These are phyloP conservation scores for Trichoderma atrobrunneum DNA, from an alignment of 2,329 filamentous ascomycete genomes.

Conservation along the genomic window DNA sequence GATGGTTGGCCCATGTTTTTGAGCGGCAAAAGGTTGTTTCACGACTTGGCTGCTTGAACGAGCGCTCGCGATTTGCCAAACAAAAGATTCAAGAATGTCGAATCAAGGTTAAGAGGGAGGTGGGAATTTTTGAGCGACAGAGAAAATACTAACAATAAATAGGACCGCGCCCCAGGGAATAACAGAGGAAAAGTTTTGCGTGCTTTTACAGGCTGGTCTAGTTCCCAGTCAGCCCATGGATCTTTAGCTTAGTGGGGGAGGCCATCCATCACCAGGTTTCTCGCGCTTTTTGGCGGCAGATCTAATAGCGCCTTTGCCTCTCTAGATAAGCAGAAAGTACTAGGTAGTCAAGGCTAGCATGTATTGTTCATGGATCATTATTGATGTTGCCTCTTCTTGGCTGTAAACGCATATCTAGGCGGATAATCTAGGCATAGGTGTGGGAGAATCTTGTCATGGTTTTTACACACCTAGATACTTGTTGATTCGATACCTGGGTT, in stretches of 20 bases:
- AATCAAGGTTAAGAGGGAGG: background rate
- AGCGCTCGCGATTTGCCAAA: background rate
- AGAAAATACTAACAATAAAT: background rate
- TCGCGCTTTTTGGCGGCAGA: background rate
- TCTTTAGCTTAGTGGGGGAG: background rate
- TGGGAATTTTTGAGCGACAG: background rate
- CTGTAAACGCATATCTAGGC: background rate
- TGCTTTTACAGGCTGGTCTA: background rate
- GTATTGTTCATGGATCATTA: background rate
- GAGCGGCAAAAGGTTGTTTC: background rate
- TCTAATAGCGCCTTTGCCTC: background rate
- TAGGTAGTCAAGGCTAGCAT: background rate
- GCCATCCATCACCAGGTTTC: background rate
- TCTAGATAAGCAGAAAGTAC: background rate
- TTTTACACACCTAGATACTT: too few relatives aligned
- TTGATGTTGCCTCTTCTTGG: background rate
- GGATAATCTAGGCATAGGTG: background rate
- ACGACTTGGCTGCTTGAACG: background rate
- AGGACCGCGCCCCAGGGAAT: background rate
- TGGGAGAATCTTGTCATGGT: too few relatives aligned
- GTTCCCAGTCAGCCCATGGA: background rate
- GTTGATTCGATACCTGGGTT: too few relatives aligned
- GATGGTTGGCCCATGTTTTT: conserved; percentile 71
- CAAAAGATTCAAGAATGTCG: background rate
- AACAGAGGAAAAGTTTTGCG: background rate